phyloP scores from a whole-genome alignment of 352 stramenopile species.

The Globisporangium middletonii region DNA sequence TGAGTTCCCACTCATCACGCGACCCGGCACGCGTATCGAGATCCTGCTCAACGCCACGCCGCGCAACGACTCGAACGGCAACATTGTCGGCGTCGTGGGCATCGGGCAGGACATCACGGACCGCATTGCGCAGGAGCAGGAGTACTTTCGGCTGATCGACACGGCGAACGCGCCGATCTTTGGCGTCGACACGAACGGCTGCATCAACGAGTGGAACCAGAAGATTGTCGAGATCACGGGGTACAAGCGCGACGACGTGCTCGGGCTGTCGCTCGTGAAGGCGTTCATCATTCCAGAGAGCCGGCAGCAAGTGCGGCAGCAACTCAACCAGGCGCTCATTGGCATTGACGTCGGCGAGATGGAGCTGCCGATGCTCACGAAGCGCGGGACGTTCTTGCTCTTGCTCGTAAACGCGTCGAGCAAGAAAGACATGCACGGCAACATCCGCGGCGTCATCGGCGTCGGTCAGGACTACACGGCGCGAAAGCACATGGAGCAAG shows the following conservation, averaged over 20 bases:
- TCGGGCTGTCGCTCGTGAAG: conserved; percentile 69
- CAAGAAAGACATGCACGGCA: conserved; percentile 89
- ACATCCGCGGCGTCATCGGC: conserved; percentile 89
- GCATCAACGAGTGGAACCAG: conserved; percentile 85
- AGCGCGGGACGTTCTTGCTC: conserved; percentile 55
- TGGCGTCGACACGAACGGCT: conserved; percentile 74
- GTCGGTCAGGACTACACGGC: conserved; percentile 92
- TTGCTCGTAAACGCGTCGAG: conserved; percentile 78
- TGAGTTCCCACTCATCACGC: conserved; percentile 82
- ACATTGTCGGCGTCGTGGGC: conserved; percentile 82
- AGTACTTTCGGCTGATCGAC: conserved; percentile 72
- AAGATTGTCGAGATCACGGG: conserved; percentile 85
- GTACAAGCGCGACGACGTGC: conserved; percentile 63
- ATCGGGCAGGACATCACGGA: conserved; percentile 84
- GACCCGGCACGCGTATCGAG: conserved; percentile 45
- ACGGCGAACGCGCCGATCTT: conserved; percentile 82
- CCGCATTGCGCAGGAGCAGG: conserved; percentile 63
- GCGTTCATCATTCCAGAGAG: conserved; percentile 77
- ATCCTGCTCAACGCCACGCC: conserved; percentile 77
- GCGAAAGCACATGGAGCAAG: conserved; percentile 81
- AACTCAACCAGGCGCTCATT: conserved; percentile 76
- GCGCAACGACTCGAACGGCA: conserved; percentile 56
- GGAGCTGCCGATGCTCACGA: conserved; percentile 82
- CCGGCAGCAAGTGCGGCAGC: conserved; percentile 54
- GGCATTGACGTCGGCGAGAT: conserved; percentile 87